Evolutionary conservation across 2,329 filamentous ascomycete species (phyloP), one percentile per base, ranked within the genome.

Genomic region (Phymatotrichopsis omnivora): DNA sequence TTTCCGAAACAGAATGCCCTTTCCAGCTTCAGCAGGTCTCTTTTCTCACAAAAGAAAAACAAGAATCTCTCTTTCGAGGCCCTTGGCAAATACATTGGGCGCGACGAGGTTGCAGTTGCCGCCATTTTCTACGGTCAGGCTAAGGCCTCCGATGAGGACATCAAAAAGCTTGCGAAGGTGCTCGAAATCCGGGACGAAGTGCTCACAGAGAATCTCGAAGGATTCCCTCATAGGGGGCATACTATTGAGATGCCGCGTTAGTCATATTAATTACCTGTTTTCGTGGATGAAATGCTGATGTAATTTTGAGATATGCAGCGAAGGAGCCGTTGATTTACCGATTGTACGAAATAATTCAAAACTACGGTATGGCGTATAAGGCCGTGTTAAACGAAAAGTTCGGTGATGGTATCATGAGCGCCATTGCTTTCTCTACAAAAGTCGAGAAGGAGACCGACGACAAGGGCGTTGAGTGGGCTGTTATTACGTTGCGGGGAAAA

Each of bases 301-400:
- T 44, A 20, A 16, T 6, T 3, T 35, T 35, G 28, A n/a, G 34
- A 12, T 5, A 16, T 37, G 42, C 32, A 57, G 53, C 57, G 16
- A 45, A 46, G 31, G 85, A 93, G 62, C 85, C 85, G 4, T 66
- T 93, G 56, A 87, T 95, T 61, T 96, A 96, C 64, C 72, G 89
- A 2, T 64, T 95, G 49, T 95, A 85, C 63, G 89, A 96, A 71
- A 82, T 95, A 61, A 80, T 96, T 52, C 87, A 95, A 68, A 96
- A 94, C 64, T 95, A 95, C 60, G 89, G 89, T 1, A 93, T 94
- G 63, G 84, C 87, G 1, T 95, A 93, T 67, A 95, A 95, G 72
- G 87, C 86, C 1, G 75, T 96, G 4, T 63, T 95, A 64, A 95
- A 96, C 57, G 89, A 96, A 73, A 95, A 95, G 71, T 86, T 59